These are phyloP conservation scores for Protomyces pachydermus DNA, from an alignment of 1,139 yeast species.

Conservation along the genomic window DNA sequence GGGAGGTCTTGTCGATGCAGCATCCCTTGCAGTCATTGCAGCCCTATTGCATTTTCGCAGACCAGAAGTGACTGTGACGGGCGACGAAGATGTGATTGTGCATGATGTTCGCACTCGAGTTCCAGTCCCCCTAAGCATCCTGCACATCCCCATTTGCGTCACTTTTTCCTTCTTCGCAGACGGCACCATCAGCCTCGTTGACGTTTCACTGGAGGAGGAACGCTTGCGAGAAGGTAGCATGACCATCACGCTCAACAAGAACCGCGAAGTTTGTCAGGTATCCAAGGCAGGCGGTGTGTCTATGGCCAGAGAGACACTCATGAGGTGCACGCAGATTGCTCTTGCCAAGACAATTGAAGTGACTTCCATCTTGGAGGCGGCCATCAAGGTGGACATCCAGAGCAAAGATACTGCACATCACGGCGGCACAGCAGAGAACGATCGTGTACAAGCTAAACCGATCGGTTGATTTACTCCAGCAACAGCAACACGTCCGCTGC, in stretches of 20 bases:
- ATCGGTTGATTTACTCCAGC: neutral
- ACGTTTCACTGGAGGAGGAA: conserved; percentile 76
- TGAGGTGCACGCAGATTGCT: conserved; percentile 68
- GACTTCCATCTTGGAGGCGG: conserved; percentile 58
- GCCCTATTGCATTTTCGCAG: conserved; percentile 76
- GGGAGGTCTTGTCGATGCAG: conserved; percentile 86
- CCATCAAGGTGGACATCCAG: conserved; percentile 54
- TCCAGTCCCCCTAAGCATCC: conserved; percentile 76
- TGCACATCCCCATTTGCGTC: conserved; percentile 89
- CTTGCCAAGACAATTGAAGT: conserved; percentile 56
- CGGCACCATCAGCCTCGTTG: conserved; percentile 50
- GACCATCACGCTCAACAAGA: conserved; percentile 81
- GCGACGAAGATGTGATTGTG: conserved; percentile 56
- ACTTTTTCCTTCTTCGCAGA: conserved; percentile 73
- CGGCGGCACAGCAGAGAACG: conserved; percentile 33
- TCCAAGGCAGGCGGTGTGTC: conserved; percentile 88
- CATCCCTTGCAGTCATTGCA: conserved; percentile 84
- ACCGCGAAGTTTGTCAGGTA: conserved; percentile 83
- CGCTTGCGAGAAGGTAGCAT: conserved; percentile 68
- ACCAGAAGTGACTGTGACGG: conserved; percentile 74
- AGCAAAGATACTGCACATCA: conserved; percentile 26
- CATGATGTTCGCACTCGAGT: conserved; percentile 59
- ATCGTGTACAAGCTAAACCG: conserved; percentile 22
- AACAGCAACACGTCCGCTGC: neutral
- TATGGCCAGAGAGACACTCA: conserved; percentile 63